These are phyloP conservation scores for Licmophora abbreviata DNA, from an alignment of 108 stramenopile genomes.

Conservation along the genomic window DNA sequence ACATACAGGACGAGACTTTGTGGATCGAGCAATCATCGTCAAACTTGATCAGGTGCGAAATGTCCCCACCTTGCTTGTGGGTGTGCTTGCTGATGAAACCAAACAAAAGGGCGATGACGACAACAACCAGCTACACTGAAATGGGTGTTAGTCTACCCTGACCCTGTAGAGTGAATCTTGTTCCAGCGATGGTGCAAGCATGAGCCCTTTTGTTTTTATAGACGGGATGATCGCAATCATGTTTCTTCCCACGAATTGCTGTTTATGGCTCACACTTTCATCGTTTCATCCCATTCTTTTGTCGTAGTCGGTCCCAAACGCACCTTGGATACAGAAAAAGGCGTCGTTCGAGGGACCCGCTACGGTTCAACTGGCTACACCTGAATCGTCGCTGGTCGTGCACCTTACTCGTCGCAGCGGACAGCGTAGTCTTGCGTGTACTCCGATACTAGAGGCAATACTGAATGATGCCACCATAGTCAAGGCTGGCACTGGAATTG, in stretches of 20 bases:
- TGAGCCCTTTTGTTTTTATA: too few species aligned
- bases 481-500: constrained; percentile 9
- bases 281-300: not conserved
- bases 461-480: constrained; percentile 25
- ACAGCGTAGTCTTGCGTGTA: constrained; percentile 19
- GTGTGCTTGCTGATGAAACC: too few species aligned
- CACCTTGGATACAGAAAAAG: constrained; percentile 20
- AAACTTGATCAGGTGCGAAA: too few species aligned
- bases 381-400: constrained; percentile 44
- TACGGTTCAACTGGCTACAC: constrained; percentile 54
- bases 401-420: constrained; percentile 32
- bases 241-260: too few species aligned
- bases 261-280: too few species aligned
- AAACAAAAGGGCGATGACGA: too few species aligned
- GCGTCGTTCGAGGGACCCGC: constrained; percentile 39
- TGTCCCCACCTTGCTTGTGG: too few species aligned
- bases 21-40: too few species aligned
- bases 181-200: too few species aligned
- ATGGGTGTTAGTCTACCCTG: constrained; percentile 11
- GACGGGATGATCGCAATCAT: too few species aligned
- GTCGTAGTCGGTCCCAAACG: constrained; percentile 9
- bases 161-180: constrained; percentile 3
- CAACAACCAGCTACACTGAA: constrained; percentile 31
- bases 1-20: too few species aligned
- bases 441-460: constrained; percentile 25